A percentile compares a stretch with the other conserved stretches of the same genome.
Evolutionary conservation across 768 basidiomycete species (phyloP).

Genomic region (Tulasnella calospora): DNA sequence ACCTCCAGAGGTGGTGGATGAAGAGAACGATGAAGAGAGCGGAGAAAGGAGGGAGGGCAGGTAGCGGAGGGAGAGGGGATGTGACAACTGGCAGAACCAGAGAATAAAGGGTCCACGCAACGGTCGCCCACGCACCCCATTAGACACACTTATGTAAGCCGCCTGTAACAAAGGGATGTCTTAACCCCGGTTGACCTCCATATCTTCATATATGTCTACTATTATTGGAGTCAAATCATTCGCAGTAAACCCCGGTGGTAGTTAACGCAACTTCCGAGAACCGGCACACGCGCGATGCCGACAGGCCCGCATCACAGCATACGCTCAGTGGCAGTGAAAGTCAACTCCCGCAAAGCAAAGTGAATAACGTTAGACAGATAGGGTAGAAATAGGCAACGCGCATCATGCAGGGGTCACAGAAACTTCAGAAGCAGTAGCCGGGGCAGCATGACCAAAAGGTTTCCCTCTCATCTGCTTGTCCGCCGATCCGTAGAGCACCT

Average conservation of each 20-base stretch:
- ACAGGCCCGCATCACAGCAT: neutral
- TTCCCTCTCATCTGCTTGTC: constrained; percentile 7
- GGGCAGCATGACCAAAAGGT: neutral
- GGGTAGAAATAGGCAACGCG: neutral
- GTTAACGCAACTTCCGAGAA: neutral
- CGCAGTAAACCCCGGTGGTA: neutral
- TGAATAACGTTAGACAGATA: constrained; percentile 8
- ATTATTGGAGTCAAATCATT: neutral
- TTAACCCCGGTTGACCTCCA: neutral
- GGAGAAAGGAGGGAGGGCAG: constrained; percentile 1
- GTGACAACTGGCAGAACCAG: neutral
- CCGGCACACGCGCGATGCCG: neutral
- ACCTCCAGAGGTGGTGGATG: constrained; percentile 15
- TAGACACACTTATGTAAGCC: neutral
- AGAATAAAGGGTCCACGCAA: constrained; percentile 6
- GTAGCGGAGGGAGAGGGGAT: neutral
- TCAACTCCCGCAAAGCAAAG: constrained; percentile 4
- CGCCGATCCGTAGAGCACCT: constrained; percentile 22
- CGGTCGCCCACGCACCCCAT: neutral
- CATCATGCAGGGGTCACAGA: neutral
- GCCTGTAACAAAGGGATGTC: neutral
- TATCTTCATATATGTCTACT: neutral
- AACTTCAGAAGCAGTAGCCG: neutral
- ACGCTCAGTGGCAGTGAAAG: neutral
- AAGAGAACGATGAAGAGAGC: neutral